Base-by-base conservation (phyloP, 371 early-diverging fungal genomes). In the Chytridium lagenaria region DNA sequence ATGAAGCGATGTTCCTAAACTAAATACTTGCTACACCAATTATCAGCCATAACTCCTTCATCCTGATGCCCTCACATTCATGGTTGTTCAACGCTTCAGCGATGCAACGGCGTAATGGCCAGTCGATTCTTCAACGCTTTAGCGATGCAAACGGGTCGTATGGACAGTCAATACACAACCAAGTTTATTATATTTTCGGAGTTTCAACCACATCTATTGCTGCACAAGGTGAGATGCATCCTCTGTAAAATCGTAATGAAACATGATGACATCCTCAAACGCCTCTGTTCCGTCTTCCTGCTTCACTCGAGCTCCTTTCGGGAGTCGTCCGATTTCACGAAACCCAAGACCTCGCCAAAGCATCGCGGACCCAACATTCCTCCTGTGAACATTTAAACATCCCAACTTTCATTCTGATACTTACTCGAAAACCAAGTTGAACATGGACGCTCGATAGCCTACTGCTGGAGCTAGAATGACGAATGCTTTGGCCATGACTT, bases 371-470 rank as follows among this genome's bases (percentile, higher is more conserved):
- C 89, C 88, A 26, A 77, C 81, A 72, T 93, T 92, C 59, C 83
- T 88, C 73, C 73, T 73, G 49, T 23, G 50, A 7, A 16, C 1
- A 33, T n/a, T n/a, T n/a, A 1, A 50, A 1, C 74, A 88, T n/a
- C n/a, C n/a, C n/a, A n/a, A n/a, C n/a, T n/a, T n/a, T n/a, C 51
- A 50, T 22, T 22, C 23, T 2, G 19, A 30, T 26, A 5, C 64
- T 36, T 40, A 69, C 59, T 69, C 78, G 84, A 92, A 93, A 22
- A 93, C 93, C 2, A 93, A 84, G 71, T 93, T 93, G 80, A 93
- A 93, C 78, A 93, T 84, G 34, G 90, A 88, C 1, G 92, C 91
- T 49, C 86, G 82, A 80, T 92, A 93, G 2, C 92, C 92, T 36
- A 92, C 81, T 26, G 83, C 68, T 28, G 92, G 91, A 0, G 88